Evolutionary conservation across 2,329 filamentous ascomycete species (phyloP), one percentile per base, ranked within the genome.

Genomic region (Pestalotiopsis sp.): DNA sequence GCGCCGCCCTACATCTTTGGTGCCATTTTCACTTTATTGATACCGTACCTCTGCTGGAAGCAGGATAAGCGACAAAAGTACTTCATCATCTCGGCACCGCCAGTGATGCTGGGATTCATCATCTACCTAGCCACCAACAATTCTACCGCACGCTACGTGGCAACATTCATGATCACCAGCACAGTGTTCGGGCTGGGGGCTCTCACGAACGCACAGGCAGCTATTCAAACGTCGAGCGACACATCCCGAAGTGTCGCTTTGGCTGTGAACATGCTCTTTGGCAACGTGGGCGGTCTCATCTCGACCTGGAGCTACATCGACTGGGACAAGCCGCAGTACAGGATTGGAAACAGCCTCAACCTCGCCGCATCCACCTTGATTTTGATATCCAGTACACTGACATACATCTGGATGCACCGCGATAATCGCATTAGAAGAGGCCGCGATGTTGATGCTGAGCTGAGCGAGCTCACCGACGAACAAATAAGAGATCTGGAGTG

Each of bases 1-100:
- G 91, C 93, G 0, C 92, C 91, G 0, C 91, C 91, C 0, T 94
- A 93, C 74, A 79, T 90, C 0, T 87, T 93, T 0, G 91, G 91
- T 0, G 90, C 85, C 0, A 88, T 92, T 76, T 92, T 92, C 78
- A 90, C 88, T 0, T 68, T 93, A 0, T 76, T 89, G 0, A 81
- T 92, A 64, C 90, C 90, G 0, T 87, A 86, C 68, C 76, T 91
- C 4, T 89, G 86, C 75, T 91, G 88, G 86, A 84, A 86, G 13
- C 81, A 85, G 68, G 90, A 93, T 74, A 80, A 80, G 1, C 85
- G 91, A 9, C 84, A 87, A 49, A 82, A 91, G 59, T 89, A 92
- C 77, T 85, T 92, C 75, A 84, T 91, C 61, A 67, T 84, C 12
- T 84, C 84, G 1, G 86, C 90, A 0, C 90, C 91, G 0, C 76